These are phyloP conservation scores for Ganoderma boninense DNA, from an alignment of 1,284 basidiomycete genomes.

Conservation along the genomic window DNA sequence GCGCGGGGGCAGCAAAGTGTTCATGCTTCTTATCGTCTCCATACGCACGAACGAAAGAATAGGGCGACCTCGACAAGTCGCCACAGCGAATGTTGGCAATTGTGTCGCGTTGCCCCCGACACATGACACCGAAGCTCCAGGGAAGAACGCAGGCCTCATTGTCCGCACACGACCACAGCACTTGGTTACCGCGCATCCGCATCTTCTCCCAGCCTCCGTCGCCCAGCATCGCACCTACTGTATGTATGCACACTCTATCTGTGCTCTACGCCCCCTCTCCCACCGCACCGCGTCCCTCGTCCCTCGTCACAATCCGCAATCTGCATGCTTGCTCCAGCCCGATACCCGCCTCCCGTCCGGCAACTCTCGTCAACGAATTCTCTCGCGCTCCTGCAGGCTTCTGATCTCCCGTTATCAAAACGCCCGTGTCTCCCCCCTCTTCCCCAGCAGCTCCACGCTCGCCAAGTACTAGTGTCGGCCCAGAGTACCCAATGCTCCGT, in stretches of 20 bases:
- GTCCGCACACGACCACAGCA: conserved; percentile 24
- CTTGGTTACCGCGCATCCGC: conserved; percentile 11
- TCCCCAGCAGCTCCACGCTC: not conserved
- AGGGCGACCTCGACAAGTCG: not conserved
- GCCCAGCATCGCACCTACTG: not conserved
- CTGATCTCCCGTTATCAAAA: conserved; percentile 9
- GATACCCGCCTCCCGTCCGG: conserved; percentile 4
- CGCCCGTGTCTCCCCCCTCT: not conserved
- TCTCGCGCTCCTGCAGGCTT: not conserved
- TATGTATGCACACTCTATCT: conserved; percentile 1
- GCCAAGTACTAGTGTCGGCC: not conserved
- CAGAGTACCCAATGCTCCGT: too few species aligned
- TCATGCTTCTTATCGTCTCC: not conserved
- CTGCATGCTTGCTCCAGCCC: not conserved
- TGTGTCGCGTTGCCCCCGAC: conserved; percentile 9
- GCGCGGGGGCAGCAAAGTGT: not conserved
- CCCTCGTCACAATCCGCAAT: conserved; percentile 1
- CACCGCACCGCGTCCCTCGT: not conserved
- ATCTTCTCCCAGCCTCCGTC: not conserved
- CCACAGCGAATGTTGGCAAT: conserved; percentile 2
- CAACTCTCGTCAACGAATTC: not conserved
- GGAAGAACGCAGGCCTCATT: conserved; percentile 15
- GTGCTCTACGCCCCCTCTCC: not conserved
- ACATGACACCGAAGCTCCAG: conserved; percentile 9
- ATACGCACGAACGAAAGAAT: not conserved